These are phyloP conservation scores for Gentiana straminea DNA, from an alignment of 257 asterid species.

Conservation along the genomic window DNA sequence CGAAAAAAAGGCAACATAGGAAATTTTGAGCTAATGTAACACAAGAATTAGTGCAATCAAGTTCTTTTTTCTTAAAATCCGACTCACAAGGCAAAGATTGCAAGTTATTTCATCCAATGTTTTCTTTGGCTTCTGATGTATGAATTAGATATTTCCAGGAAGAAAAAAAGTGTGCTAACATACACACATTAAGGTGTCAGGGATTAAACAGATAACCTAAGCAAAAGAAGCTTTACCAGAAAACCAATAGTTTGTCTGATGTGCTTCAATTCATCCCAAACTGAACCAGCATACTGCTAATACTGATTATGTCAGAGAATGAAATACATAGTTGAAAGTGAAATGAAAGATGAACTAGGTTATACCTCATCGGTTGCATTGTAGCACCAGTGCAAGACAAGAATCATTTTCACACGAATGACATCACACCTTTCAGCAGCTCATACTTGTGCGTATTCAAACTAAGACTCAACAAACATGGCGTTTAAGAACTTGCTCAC, in stretches of 20 bases:
- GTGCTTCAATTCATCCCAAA: conserved; percentile 98
- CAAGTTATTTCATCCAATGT: conserved; percentile 81
- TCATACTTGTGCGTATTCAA: no score
- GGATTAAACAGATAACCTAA: conserved; percentile 1
- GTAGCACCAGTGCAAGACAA: conserved; percentile 80
- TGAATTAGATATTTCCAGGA: conserved; percentile 43
- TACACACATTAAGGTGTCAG: background rate
- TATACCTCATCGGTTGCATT: conserved; percentile 83
- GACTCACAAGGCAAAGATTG: conserved; percentile 75
- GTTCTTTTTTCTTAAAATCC: conserved; percentile 6
- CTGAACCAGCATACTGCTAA: conserved; percentile 88
- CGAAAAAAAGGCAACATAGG: conserved; percentile 11
- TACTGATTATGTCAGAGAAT: conserved; percentile 13
- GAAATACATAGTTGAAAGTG: conserved; percentile 6
- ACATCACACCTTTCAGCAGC: no score
- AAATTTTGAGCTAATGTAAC: no score
- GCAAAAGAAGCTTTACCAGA: conserved; percentile 39
- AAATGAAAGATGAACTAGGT: conserved; percentile 4
- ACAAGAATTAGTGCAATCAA: no score
- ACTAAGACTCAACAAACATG: no score
- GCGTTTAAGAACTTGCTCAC: no score
- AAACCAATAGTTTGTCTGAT: conserved; percentile 95
- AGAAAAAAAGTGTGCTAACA: background rate
- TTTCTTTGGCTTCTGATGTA: conserved; percentile 94
- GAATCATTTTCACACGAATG: no score